Evolutionary conservation across 2,329 filamentous ascomycete species (phyloP), one percentile per base, ranked within the genome.

Genomic region (Fusarium stilboides): DNA sequence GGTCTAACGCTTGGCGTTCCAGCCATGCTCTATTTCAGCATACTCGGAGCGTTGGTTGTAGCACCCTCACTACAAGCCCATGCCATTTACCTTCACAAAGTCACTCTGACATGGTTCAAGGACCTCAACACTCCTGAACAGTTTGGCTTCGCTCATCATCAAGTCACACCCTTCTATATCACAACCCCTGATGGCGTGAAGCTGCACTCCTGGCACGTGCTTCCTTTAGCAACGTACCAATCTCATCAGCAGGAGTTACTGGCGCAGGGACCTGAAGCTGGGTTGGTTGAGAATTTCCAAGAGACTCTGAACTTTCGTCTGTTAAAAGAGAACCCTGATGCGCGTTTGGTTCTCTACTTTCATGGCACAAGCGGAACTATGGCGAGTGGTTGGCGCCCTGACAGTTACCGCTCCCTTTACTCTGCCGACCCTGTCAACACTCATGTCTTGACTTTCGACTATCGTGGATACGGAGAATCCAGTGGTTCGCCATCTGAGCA

Each of bases 151-250:
- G 83, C 89, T 31, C 88, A 86, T 74, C 89, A 89, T 51, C 91
- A 94, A 79, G 87, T 92, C 6, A 89, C 89, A 14, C 89, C 91
- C 0, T 94, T 94, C 76, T 87, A 86, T 61, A 78, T 94, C 39
- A 79, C 78, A 4, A 92, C 91, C 0, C 79, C 85, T 0, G 91
- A 93, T 76, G 86, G 87, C 40, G 88, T 91, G 75, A 86, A 81
- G 2, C 79, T 94, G 5, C 92, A 91, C 74, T 89, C 89, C 45
- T 94, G 91, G 91, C 91, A 94, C 76, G 82, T 94, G 31, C 80
- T 93, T 39, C 91, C 91, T 0, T 76, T 91, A 5, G 87, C 87
- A 3, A 26, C 60, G 6, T 73, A 66, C 22, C 52, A 69, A 42
- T 39, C 39, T 55, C 82, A 92, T 70, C 87, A 92, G 72, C 75